phyloP scores from a whole-genome alignment of 176 grass and related monocot species.

The Pharus latifolius region DNA sequence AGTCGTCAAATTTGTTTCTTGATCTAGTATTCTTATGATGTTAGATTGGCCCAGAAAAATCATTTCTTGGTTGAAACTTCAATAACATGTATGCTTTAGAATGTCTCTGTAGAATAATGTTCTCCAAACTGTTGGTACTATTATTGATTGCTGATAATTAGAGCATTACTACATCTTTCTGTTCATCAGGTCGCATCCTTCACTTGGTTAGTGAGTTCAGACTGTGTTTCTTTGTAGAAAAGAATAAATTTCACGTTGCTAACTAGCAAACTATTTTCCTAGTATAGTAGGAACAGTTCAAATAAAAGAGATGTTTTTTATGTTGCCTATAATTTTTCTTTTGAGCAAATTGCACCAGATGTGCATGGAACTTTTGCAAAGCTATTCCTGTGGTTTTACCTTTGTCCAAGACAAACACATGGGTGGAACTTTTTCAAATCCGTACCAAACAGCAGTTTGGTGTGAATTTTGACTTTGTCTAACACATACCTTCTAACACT shows the following conservation, averaged over 20 bases:
- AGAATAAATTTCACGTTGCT: neutral
- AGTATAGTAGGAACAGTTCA: neutral
- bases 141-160: neutral
- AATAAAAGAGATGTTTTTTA: neutral
- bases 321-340: neutral
- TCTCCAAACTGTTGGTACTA: neutral
- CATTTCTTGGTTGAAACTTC: neutral
- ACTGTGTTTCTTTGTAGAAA: neutral
- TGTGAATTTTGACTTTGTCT: too few species aligned
- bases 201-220: neutral
- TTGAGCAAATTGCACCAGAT: neutral
- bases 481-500: too few species aligned
- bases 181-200: neutral
- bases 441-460: too few species aligned
- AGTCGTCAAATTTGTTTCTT: neutral
- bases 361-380: neutral
- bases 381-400: neutral
- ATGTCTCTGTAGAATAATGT: neutral
- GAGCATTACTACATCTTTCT: neutral
- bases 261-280: neutral
- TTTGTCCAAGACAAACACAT: neutral
- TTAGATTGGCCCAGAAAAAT: neutral
- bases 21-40: neutral
- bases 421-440: too few species aligned
- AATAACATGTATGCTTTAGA: neutral